phyloP scores from a whole-genome alignment of 2,329 filamentous ascomycete genomes.

The Pseudogymnoascus sp. region DNA sequence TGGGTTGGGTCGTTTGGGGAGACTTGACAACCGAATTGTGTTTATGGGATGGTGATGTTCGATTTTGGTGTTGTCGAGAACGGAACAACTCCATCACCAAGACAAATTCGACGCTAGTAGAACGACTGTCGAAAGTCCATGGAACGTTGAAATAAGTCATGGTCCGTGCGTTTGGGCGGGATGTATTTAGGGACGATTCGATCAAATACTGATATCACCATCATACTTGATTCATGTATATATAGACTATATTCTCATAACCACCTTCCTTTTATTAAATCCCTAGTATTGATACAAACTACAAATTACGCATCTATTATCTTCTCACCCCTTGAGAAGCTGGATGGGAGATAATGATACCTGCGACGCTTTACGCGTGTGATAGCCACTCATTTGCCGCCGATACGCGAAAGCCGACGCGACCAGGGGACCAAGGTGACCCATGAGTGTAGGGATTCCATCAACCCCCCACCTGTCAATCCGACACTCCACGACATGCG shows the following conservation, averaged over 20 bases:
- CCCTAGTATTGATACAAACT: neutral
- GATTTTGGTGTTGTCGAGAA: slow-evolving; percentile 6
- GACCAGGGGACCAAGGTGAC: neutral
- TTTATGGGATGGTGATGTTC: neutral
- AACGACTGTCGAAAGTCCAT: neutral
- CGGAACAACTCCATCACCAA: neutral
- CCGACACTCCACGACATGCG: slow-evolving; percentile 29
- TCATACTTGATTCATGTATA: neutral
- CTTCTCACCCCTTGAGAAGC: neutral
- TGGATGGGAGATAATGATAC: neutral
- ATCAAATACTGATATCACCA: neutral
- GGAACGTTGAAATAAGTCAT: slow-evolving; percentile 6
- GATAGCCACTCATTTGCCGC: slow-evolving; percentile 2
- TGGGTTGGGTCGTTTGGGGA: neutral
- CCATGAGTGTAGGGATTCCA: slow-evolving; percentile 1
- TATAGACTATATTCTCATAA: neutral
- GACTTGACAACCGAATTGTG: neutral
- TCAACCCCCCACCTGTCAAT: neutral
- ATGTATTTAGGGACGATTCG: neutral
- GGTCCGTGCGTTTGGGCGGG: neutral
- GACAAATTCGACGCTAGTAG: slow-evolving; percentile 6
- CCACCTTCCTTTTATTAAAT: neutral
- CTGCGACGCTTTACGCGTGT: neutral
- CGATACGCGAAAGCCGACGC: slow-evolving; percentile 5
- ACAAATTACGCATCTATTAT: neutral